A percentile compares a stretch with the other conserved stretches of the same genome.
Conservation (phyloP, 176 grass and related monocot species). For the Themeda triandra region DNA sequence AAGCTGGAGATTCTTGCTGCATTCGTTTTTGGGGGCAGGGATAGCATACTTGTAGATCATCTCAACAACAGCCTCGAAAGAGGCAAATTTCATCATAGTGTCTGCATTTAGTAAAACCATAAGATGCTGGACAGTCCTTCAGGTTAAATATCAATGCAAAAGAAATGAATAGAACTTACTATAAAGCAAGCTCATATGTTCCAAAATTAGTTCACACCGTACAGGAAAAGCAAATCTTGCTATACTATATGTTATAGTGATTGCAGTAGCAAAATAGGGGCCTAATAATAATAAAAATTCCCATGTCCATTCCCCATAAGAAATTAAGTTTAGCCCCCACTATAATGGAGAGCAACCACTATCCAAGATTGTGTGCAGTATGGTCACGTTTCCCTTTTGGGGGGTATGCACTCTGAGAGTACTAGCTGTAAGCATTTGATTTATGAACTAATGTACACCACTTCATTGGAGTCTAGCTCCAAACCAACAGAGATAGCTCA, state of each 20-base stretch:
- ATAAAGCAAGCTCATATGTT: not conserved
- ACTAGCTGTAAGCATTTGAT: not conserved
- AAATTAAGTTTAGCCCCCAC: slow-evolving; percentile 15
- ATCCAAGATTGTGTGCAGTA: not conserved
- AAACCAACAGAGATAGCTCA: slow-evolving; percentile 45
- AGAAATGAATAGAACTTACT: not conserved
- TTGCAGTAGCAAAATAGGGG: not conserved
- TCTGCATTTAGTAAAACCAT: slow-evolving; percentile 39
- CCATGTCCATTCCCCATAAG: not conserved
- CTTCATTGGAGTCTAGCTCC: slow-evolving; percentile 54
- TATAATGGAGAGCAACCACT: not conserved
- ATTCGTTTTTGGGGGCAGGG: slow-evolving; percentile 59
- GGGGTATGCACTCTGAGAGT: no score
- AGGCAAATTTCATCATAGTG: slow-evolving; percentile 90
- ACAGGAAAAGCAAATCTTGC: not conserved
- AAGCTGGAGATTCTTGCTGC: slow-evolving; percentile 77
- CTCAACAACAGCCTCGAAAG: slow-evolving; percentile 71
- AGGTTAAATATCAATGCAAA: not conserved
- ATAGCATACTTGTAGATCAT: slow-evolving; percentile 70
- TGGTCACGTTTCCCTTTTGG: not conserved
- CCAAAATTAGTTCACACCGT: not conserved
- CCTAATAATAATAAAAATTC: not conserved
- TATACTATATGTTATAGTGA: not conserved
- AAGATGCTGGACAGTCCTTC: not conserved
- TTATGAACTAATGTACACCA: slow-evolving; percentile 22